A percentile compares a stretch with the other conserved stretches of the same genome.
Conservation (phyloP, 1,284 basidiomycete genomes). For the Testicularia cyperi region DNA sequence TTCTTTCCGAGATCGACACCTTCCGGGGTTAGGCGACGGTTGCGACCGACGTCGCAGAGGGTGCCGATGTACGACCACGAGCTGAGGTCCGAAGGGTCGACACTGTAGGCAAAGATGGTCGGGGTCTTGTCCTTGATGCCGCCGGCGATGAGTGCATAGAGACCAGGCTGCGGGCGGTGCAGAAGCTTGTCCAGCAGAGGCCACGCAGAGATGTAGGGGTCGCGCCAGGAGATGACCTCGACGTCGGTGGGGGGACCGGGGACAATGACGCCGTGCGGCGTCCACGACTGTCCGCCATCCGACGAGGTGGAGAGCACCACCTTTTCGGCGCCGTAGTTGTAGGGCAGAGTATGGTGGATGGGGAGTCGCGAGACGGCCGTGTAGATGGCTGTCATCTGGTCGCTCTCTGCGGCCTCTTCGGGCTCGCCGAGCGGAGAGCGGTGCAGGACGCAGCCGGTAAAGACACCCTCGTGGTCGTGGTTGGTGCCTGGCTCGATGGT, state of each 20-base stretch:
- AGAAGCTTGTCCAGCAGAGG: constrained; percentile 36
- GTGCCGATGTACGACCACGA: constrained; percentile 36
- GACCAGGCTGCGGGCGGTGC: constrained; percentile 5
- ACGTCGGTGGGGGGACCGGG: constrained; percentile 30
- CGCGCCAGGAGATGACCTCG: constrained; percentile 44
- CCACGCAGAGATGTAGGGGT: constrained; percentile 41
- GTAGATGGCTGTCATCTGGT: constrained; percentile 43
- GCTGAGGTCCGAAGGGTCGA: constrained; percentile 26
- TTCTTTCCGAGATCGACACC: constrained; percentile 44
- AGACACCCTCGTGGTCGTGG: constrained; percentile 42
- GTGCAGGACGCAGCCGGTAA: constrained; percentile 42
- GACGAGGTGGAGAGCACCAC: constrained; percentile 38
- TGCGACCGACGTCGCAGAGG: constrained; percentile 30
- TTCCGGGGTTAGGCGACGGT: constrained; percentile 20
- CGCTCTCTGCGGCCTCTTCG: constrained; percentile 4
- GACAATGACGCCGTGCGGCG: constrained; percentile 22
- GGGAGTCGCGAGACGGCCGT: constrained; percentile 46
- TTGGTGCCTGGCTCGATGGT: constrained; percentile 29
- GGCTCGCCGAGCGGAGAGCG: constrained; percentile 18
- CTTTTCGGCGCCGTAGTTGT: constrained; percentile 42
- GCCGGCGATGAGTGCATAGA: constrained; percentile 43
- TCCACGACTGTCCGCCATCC: constrained; percentile 41
- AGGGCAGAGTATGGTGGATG: constrained; percentile 41
- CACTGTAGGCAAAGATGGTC: constrained; percentile 39
- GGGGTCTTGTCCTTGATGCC: constrained; percentile 35